Evolutionary conservation across 768 basidiomycete species (phyloP), one percentile per base, ranked within the genome.

Genomic region (Mycena vulgaris): DNA sequence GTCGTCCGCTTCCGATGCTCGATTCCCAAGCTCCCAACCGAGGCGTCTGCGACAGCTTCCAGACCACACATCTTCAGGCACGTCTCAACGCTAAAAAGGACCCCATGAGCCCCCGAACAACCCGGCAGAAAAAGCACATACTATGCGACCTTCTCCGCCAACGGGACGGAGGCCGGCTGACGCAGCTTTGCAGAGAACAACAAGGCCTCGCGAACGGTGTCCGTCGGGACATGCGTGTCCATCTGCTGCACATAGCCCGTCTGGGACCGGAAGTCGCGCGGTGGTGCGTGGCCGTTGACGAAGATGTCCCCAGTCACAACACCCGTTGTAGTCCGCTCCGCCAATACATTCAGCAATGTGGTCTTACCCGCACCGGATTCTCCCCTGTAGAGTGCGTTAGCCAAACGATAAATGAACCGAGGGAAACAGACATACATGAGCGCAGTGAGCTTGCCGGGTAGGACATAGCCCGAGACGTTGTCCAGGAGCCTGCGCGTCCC

Each of bases 201-300:
- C 11, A 96, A 82, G 0, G 95, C 94, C 75, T 96, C 94, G 30
- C 93, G 88, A 17, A 96, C 94, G 9, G 94, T 96, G 2, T 89
- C 81, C 10, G 90, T 89, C 28, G 89, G 87, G 23, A 92, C 85
- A 80, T 96, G 95, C 0, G 90, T 92, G 73, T 95, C 94, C 85
- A 89, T 89, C 76, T 97, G 96, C 75, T 97, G 95, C 66, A 92
- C 93, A 75, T 95, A 97, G 0, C 94, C 95, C 69, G 90, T 92
- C 82, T 92, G 91, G 66, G 92, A 83, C 72, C 87, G 86, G 73
- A 91, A 93, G 71, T 92, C 88, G 0, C 78, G 75, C 47, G 96
- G 83, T n/a, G 59, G 59, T 4, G 79, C 64, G 57, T 85, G 87
- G 0, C 89, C 85, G 75, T 92, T 86, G 76, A 93, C 85, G 76